Conservation (phyloP, 768 basidiomycete species). For the Grammothele lineata region DNA sequence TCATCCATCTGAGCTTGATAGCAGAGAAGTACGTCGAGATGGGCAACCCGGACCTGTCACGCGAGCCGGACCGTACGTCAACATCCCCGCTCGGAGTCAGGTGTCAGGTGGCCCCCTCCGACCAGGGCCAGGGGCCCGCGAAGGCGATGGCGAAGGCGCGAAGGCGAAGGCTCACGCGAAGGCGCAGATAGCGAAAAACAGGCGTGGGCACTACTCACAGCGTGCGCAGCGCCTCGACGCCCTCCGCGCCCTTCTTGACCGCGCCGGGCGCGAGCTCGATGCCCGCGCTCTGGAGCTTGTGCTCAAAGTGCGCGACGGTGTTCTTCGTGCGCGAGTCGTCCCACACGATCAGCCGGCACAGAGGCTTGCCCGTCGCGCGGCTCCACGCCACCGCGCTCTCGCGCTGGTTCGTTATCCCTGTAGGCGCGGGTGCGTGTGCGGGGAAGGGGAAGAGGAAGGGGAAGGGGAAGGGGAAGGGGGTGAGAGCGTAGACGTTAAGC, state of each 20-base stretch:
- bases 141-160: no score
- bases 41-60: constrained; percentile 79
- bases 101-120: no score
- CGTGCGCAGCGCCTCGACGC: constrained; percentile 56
- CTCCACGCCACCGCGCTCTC: constrained; percentile 97
- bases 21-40: constrained; percentile 98
- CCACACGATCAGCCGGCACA: constrained; percentile 94
- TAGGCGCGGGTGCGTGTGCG: constrained; percentile 7
- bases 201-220: no score
- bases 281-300: constrained; percentile 66
- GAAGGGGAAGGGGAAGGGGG: background rate
- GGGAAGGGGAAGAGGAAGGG: constrained; percentile 19
- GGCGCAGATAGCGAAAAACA: no score
- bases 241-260: constrained; percentile 69
- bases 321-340: constrained; percentile 90
- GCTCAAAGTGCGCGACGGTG: constrained; percentile 75
- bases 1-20: constrained; percentile 96
- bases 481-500: background rate
- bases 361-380: constrained; percentile 79
- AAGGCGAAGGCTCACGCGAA: no score
- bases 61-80: no score
- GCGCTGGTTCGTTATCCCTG: constrained; percentile 95
- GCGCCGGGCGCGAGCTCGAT: constrained; percentile 65
- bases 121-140: no score
- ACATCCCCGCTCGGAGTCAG: background rate